Base-by-base conservation (phyloP, 2,329 filamentous ascomycete species). In the Ceratocystis cacaofunesta region DNA sequence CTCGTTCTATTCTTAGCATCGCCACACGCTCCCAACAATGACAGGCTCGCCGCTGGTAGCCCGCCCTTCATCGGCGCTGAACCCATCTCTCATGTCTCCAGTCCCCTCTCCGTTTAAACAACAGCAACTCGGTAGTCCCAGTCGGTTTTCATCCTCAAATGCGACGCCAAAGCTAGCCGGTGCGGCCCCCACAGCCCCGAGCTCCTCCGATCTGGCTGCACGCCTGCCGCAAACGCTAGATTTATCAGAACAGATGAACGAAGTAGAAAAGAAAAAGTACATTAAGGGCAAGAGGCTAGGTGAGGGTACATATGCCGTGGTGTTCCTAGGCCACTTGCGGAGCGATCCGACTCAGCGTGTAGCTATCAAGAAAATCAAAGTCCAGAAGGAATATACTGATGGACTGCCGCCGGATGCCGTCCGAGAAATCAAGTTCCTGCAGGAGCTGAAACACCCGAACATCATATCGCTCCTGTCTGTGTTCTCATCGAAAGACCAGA, bases 401-500 rank as follows among this genome's bases (percentile, higher is more conserved):
- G 94, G 94, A 69, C 88, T 99, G 75, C 88, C 90, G 5, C 91
- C 94, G 75, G 94, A 99, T 75, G 91, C 92, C 46, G 87, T 99
- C 69, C 91, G 94, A 71, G 94, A 99, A 79, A 88, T 97, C 73
- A 95, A 95, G 75, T 92, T 92, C 74, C 84, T 99, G 1, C 92
- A 95, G 74, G 94, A 99, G 77, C 85, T 99, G 32, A 86, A 85
- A 22, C 94, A 99, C 75, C 90, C 92, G 5, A 97, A 97, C 76
- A 94, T 99, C 76, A 96, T 99, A 76, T 87, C 87, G 15, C 83
- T 99, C 5, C 85, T 92, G 72, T 88, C 90, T 71, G 92, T 97
- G 70, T 99, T 96, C 81, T 91, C 88, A 64, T 94, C 90, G 68
- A 96, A 96, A 73, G 89, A 95, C 76, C 91, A 96, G 76, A 97